Percentiles rank a stretch among this genome's conserved stretches.
Conservation (phyloP, 352 stramenopile genomes). For the Phytophthora parvispora region DNA sequence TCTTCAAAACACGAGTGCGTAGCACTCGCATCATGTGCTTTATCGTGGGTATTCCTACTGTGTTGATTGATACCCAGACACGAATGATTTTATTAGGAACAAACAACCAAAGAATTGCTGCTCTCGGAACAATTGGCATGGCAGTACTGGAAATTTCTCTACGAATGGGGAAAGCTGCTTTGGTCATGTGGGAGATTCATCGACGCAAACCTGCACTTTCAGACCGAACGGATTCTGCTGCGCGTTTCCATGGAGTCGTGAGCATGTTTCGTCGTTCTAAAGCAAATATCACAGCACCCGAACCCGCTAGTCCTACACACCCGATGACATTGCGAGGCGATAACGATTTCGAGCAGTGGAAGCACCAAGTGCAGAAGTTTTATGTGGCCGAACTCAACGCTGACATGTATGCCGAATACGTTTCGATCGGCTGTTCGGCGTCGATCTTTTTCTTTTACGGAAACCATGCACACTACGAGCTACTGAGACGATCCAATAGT, state of each 20-base stretch:
- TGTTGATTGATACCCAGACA: conserved; percentile 55
- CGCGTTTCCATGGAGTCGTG: not conserved
- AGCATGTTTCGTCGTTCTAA: not conserved
- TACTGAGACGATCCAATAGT: not conserved
- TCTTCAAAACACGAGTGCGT: conserved; percentile 27
- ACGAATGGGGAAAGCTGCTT: conserved; percentile 24
- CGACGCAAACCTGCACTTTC: conserved; percentile 1
- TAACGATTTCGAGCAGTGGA: conserved; percentile 5
- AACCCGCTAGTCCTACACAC: too few species aligned
- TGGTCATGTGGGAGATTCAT: conserved; percentile 18
- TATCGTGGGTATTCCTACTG: conserved; percentile 36
- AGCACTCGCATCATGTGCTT: conserved; percentile 43
- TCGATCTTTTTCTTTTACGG: conserved; percentile 32
- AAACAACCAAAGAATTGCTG: conserved; percentile 11
- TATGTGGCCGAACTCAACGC: not conserved
- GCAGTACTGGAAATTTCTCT: conserved; percentile 35
- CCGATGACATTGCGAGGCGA: too few species aligned
- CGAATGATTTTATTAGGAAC: conserved; percentile 42
- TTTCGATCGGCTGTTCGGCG: conserved; percentile 32
- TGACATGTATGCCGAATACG: not conserved
- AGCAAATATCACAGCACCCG: not conserved
- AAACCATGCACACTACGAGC: conserved; percentile 22
- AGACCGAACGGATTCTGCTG: not conserved
- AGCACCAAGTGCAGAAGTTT: conserved; percentile 6
- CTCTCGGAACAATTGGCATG: conserved; percentile 29